Conservation (phyloP, 2,329 filamentous ascomycete genomes). For the Paramyrothecium roridum region DNA sequence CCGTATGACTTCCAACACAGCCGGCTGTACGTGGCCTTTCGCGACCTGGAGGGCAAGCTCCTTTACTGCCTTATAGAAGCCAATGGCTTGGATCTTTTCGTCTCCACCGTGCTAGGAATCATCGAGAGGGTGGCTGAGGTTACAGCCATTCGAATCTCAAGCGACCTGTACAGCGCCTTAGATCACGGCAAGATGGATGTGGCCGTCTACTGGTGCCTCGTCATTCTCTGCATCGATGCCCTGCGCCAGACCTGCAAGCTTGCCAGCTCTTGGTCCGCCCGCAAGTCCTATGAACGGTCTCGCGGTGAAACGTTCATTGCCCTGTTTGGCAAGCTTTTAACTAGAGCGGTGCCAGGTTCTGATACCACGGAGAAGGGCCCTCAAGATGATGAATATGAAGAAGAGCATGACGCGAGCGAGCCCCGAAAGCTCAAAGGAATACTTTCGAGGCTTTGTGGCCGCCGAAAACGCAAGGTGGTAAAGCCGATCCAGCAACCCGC, state of each 20-base stretch:
- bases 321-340: slow-evolving; percentile 33
- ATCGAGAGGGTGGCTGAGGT: slow-evolving; percentile 39
- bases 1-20: slow-evolving; percentile 80
- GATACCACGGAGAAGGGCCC: slow-evolving; percentile 32
- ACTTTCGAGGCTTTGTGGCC: slow-evolving; percentile 13
- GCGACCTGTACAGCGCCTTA: slow-evolving; percentile 30
- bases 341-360: slow-evolving; percentile 33
- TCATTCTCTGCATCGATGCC: slow-evolving; percentile 30
- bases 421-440: slow-evolving; percentile 3
- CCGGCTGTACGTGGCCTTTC: slow-evolving; percentile 70
- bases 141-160: slow-evolving; percentile 33
- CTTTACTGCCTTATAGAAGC: slow-evolving; percentile 66
- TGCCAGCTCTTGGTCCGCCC: slow-evolving; percentile 69
- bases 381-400: slow-evolving; percentile 7
- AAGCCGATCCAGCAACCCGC: slow-evolving; percentile 48
- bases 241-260: slow-evolving; percentile 31
- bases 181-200: slow-evolving; percentile 23
- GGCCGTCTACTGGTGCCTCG: slow-evolving; percentile 31
- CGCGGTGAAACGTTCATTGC: slow-evolving; percentile 62
- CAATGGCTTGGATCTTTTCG: slow-evolving; percentile 75
- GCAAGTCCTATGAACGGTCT: slow-evolving; percentile 79
- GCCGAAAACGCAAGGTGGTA: slow-evolving; percentile 10
- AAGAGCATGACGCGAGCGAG: neutral
- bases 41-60: slow-evolving; percentile 69
- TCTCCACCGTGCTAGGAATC: slow-evolving; percentile 62